Evolutionary conservation across 306 rosid genomes (phyloP).

Genomic region (Casuarina glauca): DNA sequence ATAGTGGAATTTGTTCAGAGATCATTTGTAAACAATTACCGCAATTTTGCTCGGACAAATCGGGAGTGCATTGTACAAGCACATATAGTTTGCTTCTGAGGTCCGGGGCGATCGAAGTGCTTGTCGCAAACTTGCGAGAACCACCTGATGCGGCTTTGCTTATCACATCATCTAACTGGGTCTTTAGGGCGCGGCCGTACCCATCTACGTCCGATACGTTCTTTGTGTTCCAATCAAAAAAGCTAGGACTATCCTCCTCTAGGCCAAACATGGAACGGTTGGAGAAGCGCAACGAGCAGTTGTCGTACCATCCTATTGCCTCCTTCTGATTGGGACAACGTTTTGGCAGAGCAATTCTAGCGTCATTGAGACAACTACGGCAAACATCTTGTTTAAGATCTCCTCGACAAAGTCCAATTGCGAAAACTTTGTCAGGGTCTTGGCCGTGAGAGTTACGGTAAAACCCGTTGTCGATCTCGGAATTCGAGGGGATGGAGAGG

Average conservation of each 20-base stretch:
- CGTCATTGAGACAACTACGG: conserved; percentile 27
- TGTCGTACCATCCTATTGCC: conserved; percentile 30
- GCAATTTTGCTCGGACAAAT: neutral
- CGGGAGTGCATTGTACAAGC: conserved; percentile 26
- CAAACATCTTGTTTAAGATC: conserved; percentile 19
- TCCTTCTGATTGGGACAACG: conserved; percentile 34
- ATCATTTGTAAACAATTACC: neutral
- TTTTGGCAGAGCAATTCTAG: neutral
- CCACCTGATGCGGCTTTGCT: neutral
- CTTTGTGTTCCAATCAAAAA: neutral
- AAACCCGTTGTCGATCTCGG: conserved; percentile 1
- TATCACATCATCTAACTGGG: neutral
- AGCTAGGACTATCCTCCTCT: neutral
- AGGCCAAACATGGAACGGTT: neutral
- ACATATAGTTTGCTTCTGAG: neutral
- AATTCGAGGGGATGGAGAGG: conserved; percentile 18
- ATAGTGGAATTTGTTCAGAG: neutral
- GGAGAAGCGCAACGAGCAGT: conserved; percentile 30
- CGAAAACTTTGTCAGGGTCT: conserved; percentile 20
- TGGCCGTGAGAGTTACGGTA: conserved; percentile 12
- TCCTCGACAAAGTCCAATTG: conserved; percentile 32
- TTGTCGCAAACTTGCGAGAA: conserved; percentile 3
- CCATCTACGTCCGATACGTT: conserved; percentile 12
- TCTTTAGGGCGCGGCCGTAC: neutral
- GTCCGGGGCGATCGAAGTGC: neutral